Evolutionary conservation across 1,139 yeast species (phyloP).

Genomic region (Yamadazyma diddensiae): DNA sequence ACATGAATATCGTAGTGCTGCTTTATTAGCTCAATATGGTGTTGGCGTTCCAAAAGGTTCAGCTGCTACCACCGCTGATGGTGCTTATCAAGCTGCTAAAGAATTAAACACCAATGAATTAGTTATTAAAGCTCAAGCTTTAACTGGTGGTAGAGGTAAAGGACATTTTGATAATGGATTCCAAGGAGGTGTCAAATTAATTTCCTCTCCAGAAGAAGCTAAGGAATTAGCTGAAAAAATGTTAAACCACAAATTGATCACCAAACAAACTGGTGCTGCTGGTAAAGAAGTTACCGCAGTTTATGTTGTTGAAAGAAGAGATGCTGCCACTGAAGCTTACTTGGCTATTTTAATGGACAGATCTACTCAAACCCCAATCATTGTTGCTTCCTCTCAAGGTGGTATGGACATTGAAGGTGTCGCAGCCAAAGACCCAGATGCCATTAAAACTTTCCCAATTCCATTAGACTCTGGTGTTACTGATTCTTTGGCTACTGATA

Average conservation of each 20-base stretch:
- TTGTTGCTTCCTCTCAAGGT: conserved; percentile 96
- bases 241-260: conserved; percentile 89
- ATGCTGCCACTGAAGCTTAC: conserved; percentile 92
- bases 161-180: conserved; percentile 96
- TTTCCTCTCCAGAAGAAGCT: conserved; percentile 84
- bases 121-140: conserved; percentile 96
- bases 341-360: conserved; percentile 95
- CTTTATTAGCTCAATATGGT: conserved; percentile 75
- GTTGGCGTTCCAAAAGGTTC: conserved; percentile 89
- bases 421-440: conserved; percentile 87
- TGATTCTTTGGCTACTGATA: conserved; percentile 67
- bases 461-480: conserved; percentile 79
- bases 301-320: conserved; percentile 91
- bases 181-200: conserved; percentile 95
- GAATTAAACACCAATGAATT: conserved; percentile 67
- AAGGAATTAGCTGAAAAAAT: conserved; percentile 81
- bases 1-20: conserved; percentile 96
- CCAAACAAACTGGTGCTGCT: conserved; percentile 97
- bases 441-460: conserved; percentile 86
- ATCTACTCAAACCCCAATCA: conserved; percentile 82
- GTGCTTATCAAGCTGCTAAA: conserved; percentile 78
- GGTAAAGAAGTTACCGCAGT: conserved; percentile 98
- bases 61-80: conserved; percentile 88
- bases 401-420: conserved; percentile 99
- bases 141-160: conserved; percentile 99